These are phyloP conservation scores for Penicillium brevicompactum DNA, from an alignment of 2,329 filamentous ascomycete species.

Conservation along the genomic window DNA sequence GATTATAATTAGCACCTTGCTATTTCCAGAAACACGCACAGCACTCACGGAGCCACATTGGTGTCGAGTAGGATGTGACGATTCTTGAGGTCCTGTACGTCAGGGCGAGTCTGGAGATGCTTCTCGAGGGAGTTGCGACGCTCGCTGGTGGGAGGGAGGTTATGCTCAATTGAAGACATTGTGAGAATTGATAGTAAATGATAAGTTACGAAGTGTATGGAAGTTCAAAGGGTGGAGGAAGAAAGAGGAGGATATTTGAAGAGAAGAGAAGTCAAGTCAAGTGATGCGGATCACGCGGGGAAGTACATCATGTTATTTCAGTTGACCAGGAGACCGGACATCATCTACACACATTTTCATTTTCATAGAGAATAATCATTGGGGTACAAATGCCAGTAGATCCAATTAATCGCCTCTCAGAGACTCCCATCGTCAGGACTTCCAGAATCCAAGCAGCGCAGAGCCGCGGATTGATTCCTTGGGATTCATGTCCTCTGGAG, in stretches of 20 bases:
- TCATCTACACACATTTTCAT: neutral
- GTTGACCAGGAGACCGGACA: neutral
- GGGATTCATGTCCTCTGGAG: constrained; percentile 11
- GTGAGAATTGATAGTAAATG: constrained; percentile 11
- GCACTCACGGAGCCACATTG: constrained; percentile 64
- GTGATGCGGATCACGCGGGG: constrained; percentile 26
- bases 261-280: constrained; percentile 15
- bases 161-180: constrained; percentile 53
- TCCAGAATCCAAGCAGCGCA: constrained; percentile 12
- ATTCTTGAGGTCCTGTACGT: constrained; percentile 66
- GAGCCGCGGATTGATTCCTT: constrained; percentile 17
- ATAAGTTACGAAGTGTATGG: neutral
- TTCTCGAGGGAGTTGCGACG: constrained; percentile 70
- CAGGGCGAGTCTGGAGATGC: constrained; percentile 71
- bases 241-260: neutral
- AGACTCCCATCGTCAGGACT: neutral
- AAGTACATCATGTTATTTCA: constrained; percentile 5
- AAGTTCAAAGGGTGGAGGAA: too few relatives aligned
- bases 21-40: neutral
- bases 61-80: constrained; percentile 69
- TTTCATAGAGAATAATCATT: neutral
- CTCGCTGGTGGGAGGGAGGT: constrained; percentile 58
- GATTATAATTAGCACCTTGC: neutral
- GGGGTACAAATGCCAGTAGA: neutral
- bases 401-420: constrained; percentile 3